Percentiles rank a stretch among this genome's conserved stretches.
Evolutionary conservation across 2,329 filamentous ascomycete genomes (phyloP).

Genomic region (Arthroderma uncinatum): DNA sequence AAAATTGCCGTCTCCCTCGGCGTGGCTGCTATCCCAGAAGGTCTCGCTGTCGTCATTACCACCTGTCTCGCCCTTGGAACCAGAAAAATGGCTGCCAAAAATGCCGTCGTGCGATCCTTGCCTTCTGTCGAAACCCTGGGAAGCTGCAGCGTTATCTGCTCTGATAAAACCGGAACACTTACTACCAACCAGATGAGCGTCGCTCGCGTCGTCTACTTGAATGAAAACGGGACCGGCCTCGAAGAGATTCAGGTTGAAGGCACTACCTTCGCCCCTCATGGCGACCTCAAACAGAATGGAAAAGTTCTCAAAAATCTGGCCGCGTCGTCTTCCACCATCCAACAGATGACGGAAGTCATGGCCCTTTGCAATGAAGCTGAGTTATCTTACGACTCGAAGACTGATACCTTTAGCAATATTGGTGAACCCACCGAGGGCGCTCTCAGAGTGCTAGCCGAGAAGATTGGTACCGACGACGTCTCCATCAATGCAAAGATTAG

Average conservation of each 20-base stretch:
- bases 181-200: slow-evolving; percentile 99
- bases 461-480: slow-evolving; percentile 72
- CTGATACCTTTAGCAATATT: slow-evolving; percentile 63
- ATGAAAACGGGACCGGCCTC: slow-evolving; percentile 58
- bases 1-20: slow-evolving; percentile 98
- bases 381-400: slow-evolving; percentile 69
- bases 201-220: slow-evolving; percentile 78
- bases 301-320: slow-evolving; percentile 58
- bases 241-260: slow-evolving; percentile 85
- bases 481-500: slow-evolving; percentile 43
- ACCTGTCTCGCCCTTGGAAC: slow-evolving; percentile 93
- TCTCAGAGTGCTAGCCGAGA: slow-evolving; percentile 80
- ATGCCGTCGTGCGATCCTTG: slow-evolving; percentile 88
- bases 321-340: slow-evolving; percentile 61
- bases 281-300: slow-evolving; percentile 58
- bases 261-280: slow-evolving; percentile 80
- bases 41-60: slow-evolving; percentile 96
- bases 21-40: slow-evolving; percentile 94
- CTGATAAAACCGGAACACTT: slow-evolving; percentile 95
- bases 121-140: slow-evolving; percentile 95
- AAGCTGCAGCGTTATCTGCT: slow-evolving; percentile 99
- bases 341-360: slow-evolving; percentile 60
- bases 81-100: slow-evolving; percentile 97
- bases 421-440: slow-evolving; percentile 95
- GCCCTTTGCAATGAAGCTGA: slow-evolving; percentile 81